Evolutionary conservation across 2,329 filamentous ascomycete species (phyloP).

Genomic region (Sclerotinia nivalis): DNA sequence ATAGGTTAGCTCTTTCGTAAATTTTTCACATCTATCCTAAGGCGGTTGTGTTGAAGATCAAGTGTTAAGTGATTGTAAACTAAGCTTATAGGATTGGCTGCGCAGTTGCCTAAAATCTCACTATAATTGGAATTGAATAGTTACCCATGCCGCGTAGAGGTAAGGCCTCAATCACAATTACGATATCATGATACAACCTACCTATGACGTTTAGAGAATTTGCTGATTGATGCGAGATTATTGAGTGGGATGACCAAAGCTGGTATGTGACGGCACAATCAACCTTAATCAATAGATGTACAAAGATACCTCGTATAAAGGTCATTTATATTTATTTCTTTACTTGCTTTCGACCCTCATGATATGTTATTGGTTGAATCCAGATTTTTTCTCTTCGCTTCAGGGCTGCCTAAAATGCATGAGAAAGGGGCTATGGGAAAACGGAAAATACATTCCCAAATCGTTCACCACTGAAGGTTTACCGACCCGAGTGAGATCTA

Average conservation of each 20-base stretch:
- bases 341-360: too few relatives aligned
- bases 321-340: too few relatives aligned
- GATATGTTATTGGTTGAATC: not conserved
- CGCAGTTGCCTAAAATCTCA: slow-evolving; percentile 5
- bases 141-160: too few relatives aligned
- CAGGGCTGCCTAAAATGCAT: not conserved
- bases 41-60: not conserved
- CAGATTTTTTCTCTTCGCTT: not conserved
- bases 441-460: not conserved
- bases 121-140: not conserved
- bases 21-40: not conserved
- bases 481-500: not conserved
- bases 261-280: not conserved
- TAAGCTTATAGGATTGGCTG: not conserved
- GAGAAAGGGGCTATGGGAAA: not conserved
- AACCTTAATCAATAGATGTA: not conserved
- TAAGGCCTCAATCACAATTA: not conserved
- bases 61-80: not conserved
- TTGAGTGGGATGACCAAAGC: not conserved
- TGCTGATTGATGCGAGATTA: not conserved
- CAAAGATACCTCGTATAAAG: not conserved
- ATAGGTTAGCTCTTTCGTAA: not conserved
- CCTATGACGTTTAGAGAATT: not conserved
- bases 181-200: not conserved
- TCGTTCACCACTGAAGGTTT: not conserved